Evolutionary conservation across 208 protist genomes (phyloP), one percentile per base, ranked within the genome.

Genomic region (Crithidia sp.): DNA sequence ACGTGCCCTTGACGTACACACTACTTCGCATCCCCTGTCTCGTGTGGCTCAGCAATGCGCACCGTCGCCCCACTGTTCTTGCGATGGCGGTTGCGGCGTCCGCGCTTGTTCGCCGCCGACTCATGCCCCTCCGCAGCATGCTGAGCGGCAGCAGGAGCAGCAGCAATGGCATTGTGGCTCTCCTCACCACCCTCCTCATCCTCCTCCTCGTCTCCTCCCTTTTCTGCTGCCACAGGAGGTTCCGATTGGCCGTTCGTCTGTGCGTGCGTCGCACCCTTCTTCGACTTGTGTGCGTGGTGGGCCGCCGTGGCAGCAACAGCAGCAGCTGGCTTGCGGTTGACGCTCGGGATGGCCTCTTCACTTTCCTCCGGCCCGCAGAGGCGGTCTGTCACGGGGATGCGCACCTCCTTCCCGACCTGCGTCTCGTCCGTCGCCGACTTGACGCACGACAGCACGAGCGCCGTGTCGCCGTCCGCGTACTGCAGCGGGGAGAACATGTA

Each of bases 401-500:
- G 57, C 54, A 84, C 71, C 62, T 84, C 80, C 41, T 66, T 77
- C 19, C 80, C 80, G 28, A 84, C 49, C 55, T 71, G 53, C 28
- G 74, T 39, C 40, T 50, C 8, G 54, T 84, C 80, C n/a, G 73
- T 77, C 36, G 74, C 74, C 6, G 74, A 71, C 17, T 54, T 62
- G 43, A 79, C 78, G 19, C 52, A 52, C 28, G 61, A 64, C 47
- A 76, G 65, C 69, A 82, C 40, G 28, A 75, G 59, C n/a, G 58
- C 57, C 17, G 60, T 55, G 19, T 61, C 78, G 4, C 79, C 61
- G 6, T 77, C 41, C 3, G 82, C 69, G 58, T 89, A 80, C 7
- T 65, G 74, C 28, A 95, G 64, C 8, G 90, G 87, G 0, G 87
- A 87, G 72, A 95, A 95, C 70, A 89, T 75, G 71, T 86, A 95